A percentile compares a stretch with the other conserved stretches of the same genome.
Conservation (phyloP, 208 protist species). For the Borovskyia barvae region DNA sequence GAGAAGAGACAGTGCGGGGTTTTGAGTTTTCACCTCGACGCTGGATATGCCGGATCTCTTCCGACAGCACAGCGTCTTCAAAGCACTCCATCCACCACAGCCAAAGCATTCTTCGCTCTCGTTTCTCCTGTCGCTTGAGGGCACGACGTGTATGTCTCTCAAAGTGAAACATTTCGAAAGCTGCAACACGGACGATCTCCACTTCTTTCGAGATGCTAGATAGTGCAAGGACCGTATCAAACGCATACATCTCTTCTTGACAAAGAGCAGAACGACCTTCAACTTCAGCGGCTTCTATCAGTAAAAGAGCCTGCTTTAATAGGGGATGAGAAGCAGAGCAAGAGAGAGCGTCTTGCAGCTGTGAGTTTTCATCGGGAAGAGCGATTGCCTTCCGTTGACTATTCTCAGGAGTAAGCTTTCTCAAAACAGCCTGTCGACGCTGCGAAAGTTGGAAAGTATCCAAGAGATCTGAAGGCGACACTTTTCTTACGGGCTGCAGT, state of each 20-base stretch:
- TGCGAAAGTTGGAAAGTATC: too few species aligned
- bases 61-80: slow-evolving; percentile 31
- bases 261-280: slow-evolving; percentile 32
- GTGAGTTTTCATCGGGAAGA: too few species aligned
- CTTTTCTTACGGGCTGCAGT: not conserved
- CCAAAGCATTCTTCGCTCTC: slow-evolving; percentile 36
- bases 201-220: slow-evolving; percentile 35
- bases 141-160: slow-evolving; percentile 32
- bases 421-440: too few species aligned
- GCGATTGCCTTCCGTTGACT: not conserved
- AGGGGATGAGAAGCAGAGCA: slow-evolving; percentile 23
- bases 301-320: slow-evolving; percentile 44
- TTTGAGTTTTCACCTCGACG: not conserved
- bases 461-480: not conserved
- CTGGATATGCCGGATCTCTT: slow-evolving; percentile 23
- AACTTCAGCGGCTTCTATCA: slow-evolving; percentile 40
- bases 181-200: slow-evolving; percentile 39
- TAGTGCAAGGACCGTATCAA: slow-evolving; percentile 27
- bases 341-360: too few species aligned
- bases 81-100: slow-evolving; percentile 41
- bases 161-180: slow-evolving; percentile 49
- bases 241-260: slow-evolving; percentile 29
- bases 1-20: not conserved
- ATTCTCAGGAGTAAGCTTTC: not conserved
- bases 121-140: slow-evolving; percentile 44